Percentiles rank a stretch among this genome's conserved stretches.
Conservation (phyloP, 208 protist genomes). For the Leishmania braziliensis region DNA sequence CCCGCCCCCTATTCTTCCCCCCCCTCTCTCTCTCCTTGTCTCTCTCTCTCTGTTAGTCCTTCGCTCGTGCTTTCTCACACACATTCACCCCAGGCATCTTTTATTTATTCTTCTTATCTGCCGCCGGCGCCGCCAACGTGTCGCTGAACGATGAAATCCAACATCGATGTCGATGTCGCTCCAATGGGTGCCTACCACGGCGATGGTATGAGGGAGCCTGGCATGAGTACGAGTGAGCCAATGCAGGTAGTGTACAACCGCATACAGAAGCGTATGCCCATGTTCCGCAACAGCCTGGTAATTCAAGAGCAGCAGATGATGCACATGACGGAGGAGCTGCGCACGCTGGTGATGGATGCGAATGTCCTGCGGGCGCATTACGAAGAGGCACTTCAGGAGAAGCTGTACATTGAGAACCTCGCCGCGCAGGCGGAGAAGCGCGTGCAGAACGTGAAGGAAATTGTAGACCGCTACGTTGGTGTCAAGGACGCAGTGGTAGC, state of each 20-base stretch:
- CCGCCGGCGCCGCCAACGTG: not conserved
- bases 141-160: constrained; percentile 23
- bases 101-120: not conserved
- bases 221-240: constrained; percentile 26
- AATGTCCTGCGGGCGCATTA: constrained; percentile 63
- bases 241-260: constrained; percentile 50
- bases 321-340: constrained; percentile 47
- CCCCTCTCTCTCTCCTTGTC: not conserved
- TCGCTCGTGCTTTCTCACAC: not conserved
- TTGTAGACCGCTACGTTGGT: constrained; percentile 69
- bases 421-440: constrained; percentile 53
- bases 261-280: constrained; percentile 37
- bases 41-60: not conserved
- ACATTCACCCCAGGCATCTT: not conserved
- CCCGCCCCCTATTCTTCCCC: not conserved
- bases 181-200: constrained; percentile 21
- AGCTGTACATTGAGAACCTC: constrained; percentile 45
- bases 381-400: constrained; percentile 61
- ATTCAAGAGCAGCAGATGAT: constrained; percentile 51
- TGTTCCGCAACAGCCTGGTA: constrained; percentile 44
- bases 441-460: constrained; percentile 49
- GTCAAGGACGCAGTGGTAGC: constrained; percentile 90
- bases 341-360: constrained; percentile 40
- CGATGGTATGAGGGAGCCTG: constrained; percentile 34
- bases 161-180: constrained; percentile 13